Evolutionary conservation across 2,329 filamentous ascomycete genomes (phyloP).

Genomic region (Aureobasidium sp.): DNA sequence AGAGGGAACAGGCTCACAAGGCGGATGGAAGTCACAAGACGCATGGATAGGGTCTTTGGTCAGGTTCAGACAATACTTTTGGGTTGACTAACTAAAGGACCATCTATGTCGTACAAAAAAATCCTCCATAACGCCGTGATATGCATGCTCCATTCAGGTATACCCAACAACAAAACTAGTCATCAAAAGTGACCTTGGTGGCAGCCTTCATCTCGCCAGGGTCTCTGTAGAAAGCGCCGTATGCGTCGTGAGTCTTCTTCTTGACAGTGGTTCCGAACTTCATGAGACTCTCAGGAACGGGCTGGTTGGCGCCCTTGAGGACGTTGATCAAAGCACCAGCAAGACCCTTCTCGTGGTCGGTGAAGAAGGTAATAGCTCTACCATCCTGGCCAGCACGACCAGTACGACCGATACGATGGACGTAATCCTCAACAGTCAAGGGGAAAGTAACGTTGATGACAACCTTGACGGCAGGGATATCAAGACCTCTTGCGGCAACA

Average conservation of each 20-base stretch:
- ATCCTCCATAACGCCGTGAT: constrained; percentile 4
- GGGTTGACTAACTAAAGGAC: background rate
- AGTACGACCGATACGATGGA: constrained; percentile 64
- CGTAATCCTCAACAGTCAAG: constrained; percentile 67
- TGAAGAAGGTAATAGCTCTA: constrained; percentile 86
- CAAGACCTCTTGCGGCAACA: constrained; percentile 85
- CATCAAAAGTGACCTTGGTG: constrained; percentile 86
- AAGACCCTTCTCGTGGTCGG: constrained; percentile 84
- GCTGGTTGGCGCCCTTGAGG: constrained; percentile 83
- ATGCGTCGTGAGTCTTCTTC: constrained; percentile 94
- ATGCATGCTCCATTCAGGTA: constrained; percentile 5
- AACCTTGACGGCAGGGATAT: constrained; percentile 90
- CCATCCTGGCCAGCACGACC: constrained; percentile 87
- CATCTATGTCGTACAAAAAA: constrained; percentile 9
- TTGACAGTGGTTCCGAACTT: constrained; percentile 98
- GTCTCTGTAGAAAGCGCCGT: constrained; percentile 93
- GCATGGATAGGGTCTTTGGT: background rate
- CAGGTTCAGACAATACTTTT: constrained; percentile 8
- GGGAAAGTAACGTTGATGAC: constrained; percentile 96
- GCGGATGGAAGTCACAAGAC: background rate
- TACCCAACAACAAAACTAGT: constrained; percentile 14
- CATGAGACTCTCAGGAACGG: constrained; percentile 79
- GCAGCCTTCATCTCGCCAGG: constrained; percentile 68
- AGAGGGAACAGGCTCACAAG: background rate
- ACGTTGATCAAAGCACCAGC: constrained; percentile 93